phyloP scores from a whole-genome alignment of 2,329 filamentous ascomycete species.

The Raffaelea deltoideospora region DNA sequence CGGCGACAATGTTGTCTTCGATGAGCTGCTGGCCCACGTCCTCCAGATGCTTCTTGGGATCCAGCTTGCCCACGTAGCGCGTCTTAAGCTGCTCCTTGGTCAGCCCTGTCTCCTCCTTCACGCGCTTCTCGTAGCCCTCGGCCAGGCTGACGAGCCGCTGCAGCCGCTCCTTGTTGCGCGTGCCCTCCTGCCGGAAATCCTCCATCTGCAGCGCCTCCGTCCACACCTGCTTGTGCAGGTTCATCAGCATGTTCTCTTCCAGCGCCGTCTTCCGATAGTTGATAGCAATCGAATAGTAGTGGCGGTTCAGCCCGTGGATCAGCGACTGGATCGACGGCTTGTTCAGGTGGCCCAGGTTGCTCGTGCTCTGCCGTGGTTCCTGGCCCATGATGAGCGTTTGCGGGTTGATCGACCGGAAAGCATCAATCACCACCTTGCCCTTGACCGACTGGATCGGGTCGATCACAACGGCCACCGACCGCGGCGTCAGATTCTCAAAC shows the following conservation, averaged over 20 bases:
- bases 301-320: slow-evolving; percentile 92
- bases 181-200: slow-evolving; percentile 74
- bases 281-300: slow-evolving; percentile 98
- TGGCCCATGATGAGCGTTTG: slow-evolving; percentile 97
- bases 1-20: slow-evolving; percentile 97
- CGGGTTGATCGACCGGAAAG: slow-evolving; percentile 95
- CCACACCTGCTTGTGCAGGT: slow-evolving; percentile 98
- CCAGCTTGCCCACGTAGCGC: slow-evolving; percentile 94
- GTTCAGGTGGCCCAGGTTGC: slow-evolving; percentile 93
- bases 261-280: slow-evolving; percentile 95
- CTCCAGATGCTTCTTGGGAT: slow-evolving; percentile 98
- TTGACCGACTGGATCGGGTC: slow-evolving; percentile 99
- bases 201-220: slow-evolving; percentile 96
- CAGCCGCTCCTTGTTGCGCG: slow-evolving; percentile 75
- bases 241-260: slow-evolving; percentile 99
- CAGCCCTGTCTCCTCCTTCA: slow-evolving; percentile 96
- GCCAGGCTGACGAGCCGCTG: slow-evolving; percentile 77
- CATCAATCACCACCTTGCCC: slow-evolving; percentile 98
- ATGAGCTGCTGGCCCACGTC: slow-evolving; percentile 93
- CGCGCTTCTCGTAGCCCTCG: slow-evolving; percentile 95
- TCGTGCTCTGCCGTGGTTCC: slow-evolving; percentile 93
- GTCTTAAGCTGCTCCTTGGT: slow-evolving; percentile 97
- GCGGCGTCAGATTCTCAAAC: slow-evolving; percentile 96
- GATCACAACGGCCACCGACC: slow-evolving; percentile 93
- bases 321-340: slow-evolving; percentile 99